A percentile compares a stretch with the other conserved stretches of the same genome.
These are phyloP conservation scores for Geranomyces michiganensis DNA, from an alignment of 192 early-diverging fungal genomes.

Conservation along the genomic window DNA sequence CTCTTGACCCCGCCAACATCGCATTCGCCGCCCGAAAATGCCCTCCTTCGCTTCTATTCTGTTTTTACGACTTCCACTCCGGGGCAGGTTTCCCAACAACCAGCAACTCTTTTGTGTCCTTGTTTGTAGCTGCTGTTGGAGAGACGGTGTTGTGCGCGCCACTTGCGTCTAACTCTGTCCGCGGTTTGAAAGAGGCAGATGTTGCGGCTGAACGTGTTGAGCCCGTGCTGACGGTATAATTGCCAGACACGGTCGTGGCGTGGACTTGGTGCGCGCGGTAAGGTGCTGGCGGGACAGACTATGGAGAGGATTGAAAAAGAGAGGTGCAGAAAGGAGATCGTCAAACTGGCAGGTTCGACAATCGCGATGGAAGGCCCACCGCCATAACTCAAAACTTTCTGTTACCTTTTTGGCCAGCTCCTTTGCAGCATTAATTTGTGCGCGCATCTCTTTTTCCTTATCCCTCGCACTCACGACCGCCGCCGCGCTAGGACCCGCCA, in stretches of 20 bases:
- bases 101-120: neutral
- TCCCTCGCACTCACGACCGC: conserved; percentile 6
- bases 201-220: neutral
- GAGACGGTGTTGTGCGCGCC: neutral
- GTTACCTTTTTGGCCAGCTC: conserved; percentile 20
- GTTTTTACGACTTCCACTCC: no score
- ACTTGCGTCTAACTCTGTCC: no score
- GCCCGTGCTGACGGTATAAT: conserved; percentile 2
- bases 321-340: no score
- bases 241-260: neutral
- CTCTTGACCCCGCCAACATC: no score
- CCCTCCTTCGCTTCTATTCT: no score
- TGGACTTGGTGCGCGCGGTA: neutral
- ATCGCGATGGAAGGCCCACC: no score
- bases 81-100: neutral
- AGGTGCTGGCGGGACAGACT: conserved; percentile 2
- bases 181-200: neutral
- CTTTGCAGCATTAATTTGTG: conserved; percentile 8
- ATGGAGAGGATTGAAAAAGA: neutral
- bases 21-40: no score
- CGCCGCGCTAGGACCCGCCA: neutral
- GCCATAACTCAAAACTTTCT: no score
- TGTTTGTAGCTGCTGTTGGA: neutral
- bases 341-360: no score
- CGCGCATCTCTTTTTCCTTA: neutral